Evolutionary conservation across 164 flowering plant species (phyloP).

Genomic region (Chloranthus sessilifolius): DNA sequence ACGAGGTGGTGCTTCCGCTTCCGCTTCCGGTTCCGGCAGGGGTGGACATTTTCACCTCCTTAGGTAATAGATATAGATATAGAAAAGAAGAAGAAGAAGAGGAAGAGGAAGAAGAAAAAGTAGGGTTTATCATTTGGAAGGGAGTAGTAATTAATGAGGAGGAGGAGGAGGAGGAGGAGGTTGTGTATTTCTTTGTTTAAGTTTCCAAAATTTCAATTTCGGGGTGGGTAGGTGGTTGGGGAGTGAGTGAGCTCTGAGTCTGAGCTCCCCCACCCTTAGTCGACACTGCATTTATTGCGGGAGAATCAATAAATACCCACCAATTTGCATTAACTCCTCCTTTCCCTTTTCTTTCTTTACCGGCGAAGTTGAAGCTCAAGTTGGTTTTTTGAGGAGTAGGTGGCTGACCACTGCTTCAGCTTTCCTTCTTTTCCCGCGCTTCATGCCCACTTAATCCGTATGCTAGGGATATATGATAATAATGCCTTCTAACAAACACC

Average conservation of each 20-base stretch:
- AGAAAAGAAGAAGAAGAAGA: background rate
- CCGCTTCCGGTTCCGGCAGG: conserved; percentile 5
- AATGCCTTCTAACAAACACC: too few relatives aligned
- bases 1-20: conserved; percentile 7
- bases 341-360: background rate
- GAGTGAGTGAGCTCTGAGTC: too few relatives aligned
- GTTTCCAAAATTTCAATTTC: background rate
- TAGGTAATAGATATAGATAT: background rate
- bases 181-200: background rate
- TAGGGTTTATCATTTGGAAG: background rate
- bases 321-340: background rate
- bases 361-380: too few relatives aligned
- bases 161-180: background rate
- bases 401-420: too few relatives aligned
- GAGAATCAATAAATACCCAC: background rate
- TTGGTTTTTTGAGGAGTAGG: too few relatives aligned
- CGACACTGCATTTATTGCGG: conserved; percentile 21
- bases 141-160: background rate
- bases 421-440: too few relatives aligned
- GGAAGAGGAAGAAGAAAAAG: background rate
- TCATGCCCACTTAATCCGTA: too few relatives aligned
- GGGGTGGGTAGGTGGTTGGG: conserved; percentile 18
- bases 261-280: too few relatives aligned
- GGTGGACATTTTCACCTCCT: conserved; percentile 18
- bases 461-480: too few relatives aligned